phyloP scores from a whole-genome alignment of 352 stramenopile genomes.

The Phytophthora fragariae region DNA sequence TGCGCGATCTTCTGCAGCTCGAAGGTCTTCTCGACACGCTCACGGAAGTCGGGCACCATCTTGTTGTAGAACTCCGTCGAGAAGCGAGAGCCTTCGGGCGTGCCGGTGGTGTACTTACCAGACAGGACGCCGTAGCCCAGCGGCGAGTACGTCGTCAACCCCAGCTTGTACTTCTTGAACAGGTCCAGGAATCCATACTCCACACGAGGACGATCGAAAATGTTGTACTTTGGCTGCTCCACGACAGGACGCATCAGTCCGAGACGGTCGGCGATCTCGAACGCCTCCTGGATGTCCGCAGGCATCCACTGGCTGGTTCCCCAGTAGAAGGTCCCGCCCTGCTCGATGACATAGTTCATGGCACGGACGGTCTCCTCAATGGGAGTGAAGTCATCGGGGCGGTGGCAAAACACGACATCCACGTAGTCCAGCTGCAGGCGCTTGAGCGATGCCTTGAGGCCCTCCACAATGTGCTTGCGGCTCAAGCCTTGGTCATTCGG shows the following conservation, averaged over 20 bases:
- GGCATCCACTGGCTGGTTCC: slow-evolving; percentile 62
- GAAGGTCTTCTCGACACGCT: slow-evolving; percentile 37
- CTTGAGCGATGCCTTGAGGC: slow-evolving; percentile 46
- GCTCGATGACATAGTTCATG: slow-evolving; percentile 34
- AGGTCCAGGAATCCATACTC: slow-evolving; percentile 64
- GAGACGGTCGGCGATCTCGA: slow-evolving; percentile 34
- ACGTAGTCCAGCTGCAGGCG: slow-evolving; percentile 43
- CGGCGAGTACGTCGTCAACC: slow-evolving; percentile 59
- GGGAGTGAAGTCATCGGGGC: slow-evolving; percentile 44
- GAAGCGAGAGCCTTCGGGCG: slow-evolving; percentile 37
- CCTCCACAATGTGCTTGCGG: slow-evolving; percentile 44
- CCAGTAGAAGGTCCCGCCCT: slow-evolving; percentile 39
- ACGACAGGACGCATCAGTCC: slow-evolving; percentile 46
- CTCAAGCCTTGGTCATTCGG: slow-evolving; percentile 36
- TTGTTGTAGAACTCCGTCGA: slow-evolving; percentile 40
- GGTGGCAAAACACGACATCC: slow-evolving; percentile 62
- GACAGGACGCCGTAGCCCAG: slow-evolving; percentile 54
- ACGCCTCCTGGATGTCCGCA: slow-evolving; percentile 62
- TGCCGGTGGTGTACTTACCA: slow-evolving; percentile 57
- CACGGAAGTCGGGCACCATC: slow-evolving; percentile 40
- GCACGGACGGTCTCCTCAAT: slow-evolving; percentile 37
- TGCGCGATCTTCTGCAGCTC: slow-evolving; percentile 51
- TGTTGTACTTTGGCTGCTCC: slow-evolving; percentile 75
- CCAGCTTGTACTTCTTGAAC: slow-evolving; percentile 65
- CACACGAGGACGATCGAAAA: slow-evolving; percentile 65